phyloP scores from a whole-genome alignment of 225 moss, liverwort and hornwort species.

The Pseudisothecium myosuroides region DNA sequence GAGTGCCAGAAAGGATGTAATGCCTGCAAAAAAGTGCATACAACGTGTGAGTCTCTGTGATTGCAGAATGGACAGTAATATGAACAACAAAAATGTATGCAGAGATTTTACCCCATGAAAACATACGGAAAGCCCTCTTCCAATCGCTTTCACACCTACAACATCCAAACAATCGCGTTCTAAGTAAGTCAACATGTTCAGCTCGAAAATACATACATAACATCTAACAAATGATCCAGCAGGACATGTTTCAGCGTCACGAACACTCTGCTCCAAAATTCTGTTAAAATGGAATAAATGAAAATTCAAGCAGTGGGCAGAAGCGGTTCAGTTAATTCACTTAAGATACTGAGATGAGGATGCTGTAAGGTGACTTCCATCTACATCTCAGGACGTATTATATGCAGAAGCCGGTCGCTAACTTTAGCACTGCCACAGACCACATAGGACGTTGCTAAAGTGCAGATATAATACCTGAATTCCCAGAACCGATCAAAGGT shows the following conservation, averaged over 20 bases:
- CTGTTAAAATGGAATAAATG: neutral
- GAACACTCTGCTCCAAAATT: neutral
- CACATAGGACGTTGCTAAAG: neutral
- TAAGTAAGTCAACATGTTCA: neutral
- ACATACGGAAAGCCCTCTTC: slow-evolving; percentile 40
- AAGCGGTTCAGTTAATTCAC: neutral
- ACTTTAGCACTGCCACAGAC: neutral
- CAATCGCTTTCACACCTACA: slow-evolving; percentile 44
- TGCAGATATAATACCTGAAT: slow-evolving; percentile 9
- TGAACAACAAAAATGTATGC: neutral
- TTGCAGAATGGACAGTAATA: neutral
- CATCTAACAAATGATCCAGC: neutral
- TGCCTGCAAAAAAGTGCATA: slow-evolving; percentile 10
- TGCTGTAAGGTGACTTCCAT: neutral
- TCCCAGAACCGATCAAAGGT: slow-evolving; percentile 59
- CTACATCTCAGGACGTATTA: neutral
- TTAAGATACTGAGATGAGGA: neutral
- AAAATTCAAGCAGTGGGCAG: neutral
- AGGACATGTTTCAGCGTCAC: neutral
- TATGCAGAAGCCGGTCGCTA: neutral
- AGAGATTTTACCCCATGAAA: slow-evolving; percentile 36
- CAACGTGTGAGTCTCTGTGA: neutral
- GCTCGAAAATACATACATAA: neutral
- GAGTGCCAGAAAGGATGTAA: slow-evolving; percentile 35
- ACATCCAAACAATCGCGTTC: neutral